Evolutionary conservation across 2,329 filamentous ascomycete genomes (phyloP).

Genomic region (Alternaria ventricosa): DNA sequence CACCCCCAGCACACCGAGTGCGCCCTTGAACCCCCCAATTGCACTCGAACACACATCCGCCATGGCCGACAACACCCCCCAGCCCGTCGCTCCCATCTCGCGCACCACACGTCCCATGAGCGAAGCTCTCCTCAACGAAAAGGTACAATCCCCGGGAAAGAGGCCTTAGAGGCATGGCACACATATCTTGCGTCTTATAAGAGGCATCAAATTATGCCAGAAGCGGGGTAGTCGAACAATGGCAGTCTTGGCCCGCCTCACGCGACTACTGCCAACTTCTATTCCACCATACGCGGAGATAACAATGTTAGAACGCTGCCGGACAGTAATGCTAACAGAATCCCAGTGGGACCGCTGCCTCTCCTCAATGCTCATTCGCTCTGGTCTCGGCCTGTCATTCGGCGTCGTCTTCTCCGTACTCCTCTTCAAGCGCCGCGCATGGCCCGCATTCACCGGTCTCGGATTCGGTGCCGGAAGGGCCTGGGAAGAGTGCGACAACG

Average conservation of each 20-base stretch:
- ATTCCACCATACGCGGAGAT: slow-evolving; percentile 1
- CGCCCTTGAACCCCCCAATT: slow-evolving; percentile 37
- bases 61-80: slow-evolving; percentile 65
- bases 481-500: slow-evolving; percentile 96
- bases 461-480: slow-evolving; percentile 96
- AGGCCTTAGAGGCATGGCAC: not conserved
- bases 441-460: slow-evolving; percentile 93
- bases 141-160: slow-evolving; percentile 67
- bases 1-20: slow-evolving; percentile 22
- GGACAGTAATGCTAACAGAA: slow-evolving; percentile 26
- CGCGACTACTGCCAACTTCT: slow-evolving; percentile 10
- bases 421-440: slow-evolving; percentile 96
- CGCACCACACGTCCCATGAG: slow-evolving; percentile 82
- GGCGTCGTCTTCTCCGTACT: slow-evolving; percentile 98
- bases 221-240: not conserved
- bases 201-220: not conserved
- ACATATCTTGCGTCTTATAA: not conserved
- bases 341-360: slow-evolving; percentile 97
- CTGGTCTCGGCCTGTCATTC: slow-evolving; percentile 92
- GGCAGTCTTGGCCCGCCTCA: slow-evolving; percentile 5
- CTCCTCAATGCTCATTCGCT: slow-evolving; percentile 96
- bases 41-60: slow-evolving; percentile 34
- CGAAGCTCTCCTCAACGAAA: slow-evolving; percentile 98
- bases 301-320: not conserved
- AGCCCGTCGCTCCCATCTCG: slow-evolving; percentile 67